phyloP scores from a whole-genome alignment of 1,284 basidiomycete genomes.

The Phellopilus nigrolimitatus region DNA sequence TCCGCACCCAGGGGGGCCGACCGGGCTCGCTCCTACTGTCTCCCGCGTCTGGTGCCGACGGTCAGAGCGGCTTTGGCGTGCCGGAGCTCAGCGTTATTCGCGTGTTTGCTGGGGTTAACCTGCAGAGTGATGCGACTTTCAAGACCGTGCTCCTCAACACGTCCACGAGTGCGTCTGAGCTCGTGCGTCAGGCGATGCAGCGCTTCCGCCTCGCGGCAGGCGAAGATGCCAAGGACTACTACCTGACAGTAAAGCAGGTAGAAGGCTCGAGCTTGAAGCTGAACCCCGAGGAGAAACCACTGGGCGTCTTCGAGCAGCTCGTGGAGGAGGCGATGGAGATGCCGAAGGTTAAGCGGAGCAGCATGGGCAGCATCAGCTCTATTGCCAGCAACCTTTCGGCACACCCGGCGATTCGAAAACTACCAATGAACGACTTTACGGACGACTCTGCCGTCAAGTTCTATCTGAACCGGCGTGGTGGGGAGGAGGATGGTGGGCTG shows the following conservation, averaged over 20 bases:
- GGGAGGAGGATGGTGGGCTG: conserved; percentile 30
- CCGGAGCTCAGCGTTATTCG: conserved; percentile 92
- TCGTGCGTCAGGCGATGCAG: conserved; percentile 89
- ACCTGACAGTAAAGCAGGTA: conserved; percentile 87
- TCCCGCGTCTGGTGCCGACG: conserved; percentile 47
- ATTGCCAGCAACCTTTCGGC: conserved; percentile 86
- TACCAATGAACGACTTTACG: conserved; percentile 95
- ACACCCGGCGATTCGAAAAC: conserved; percentile 89
- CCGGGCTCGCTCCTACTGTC: conserved; percentile 72
- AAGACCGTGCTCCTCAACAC: conserved; percentile 94
- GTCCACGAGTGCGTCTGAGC: conserved; percentile 77
- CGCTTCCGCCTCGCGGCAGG: conserved; percentile 78
- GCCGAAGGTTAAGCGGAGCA: conserved; percentile 85
- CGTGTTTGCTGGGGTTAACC: conserved; percentile 85
- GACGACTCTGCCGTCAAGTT: conserved; percentile 97
- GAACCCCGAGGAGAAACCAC: conserved; percentile 68
- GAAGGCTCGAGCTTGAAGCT: conserved; percentile 80
- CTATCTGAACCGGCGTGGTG: conserved; percentile 71
- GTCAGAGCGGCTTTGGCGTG: conserved; percentile 51
- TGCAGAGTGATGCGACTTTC: conserved; percentile 93
- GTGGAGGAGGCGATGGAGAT: conserved; percentile 74
- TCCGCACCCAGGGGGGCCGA: conserved; percentile 43
- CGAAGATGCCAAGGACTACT: conserved; percentile 70
- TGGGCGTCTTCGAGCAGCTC: conserved; percentile 82
- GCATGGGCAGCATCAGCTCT: conserved; percentile 90